Conservation (phyloP, 345 rosid genomes). For the Camelina laxa region DNA sequence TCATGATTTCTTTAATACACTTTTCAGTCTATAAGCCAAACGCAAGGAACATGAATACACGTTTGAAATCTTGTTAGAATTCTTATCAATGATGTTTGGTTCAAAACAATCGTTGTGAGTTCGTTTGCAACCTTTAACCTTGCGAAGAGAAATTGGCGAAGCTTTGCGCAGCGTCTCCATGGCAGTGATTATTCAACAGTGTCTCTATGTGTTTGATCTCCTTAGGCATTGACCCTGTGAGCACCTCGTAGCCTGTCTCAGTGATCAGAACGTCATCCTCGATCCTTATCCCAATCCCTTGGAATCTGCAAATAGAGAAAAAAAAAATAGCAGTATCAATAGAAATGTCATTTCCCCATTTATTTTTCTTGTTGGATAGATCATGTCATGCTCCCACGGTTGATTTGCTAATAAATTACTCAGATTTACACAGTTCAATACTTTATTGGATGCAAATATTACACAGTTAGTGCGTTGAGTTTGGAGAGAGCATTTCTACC, state of each 20-base stretch:
- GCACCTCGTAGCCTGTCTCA: constrained; percentile 89
- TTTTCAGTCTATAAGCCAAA: neutral
- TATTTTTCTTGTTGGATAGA: neutral
- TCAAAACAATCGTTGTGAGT: neutral
- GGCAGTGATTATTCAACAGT: constrained; percentile 64
- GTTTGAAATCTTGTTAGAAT: neutral
- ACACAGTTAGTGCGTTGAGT: neutral
- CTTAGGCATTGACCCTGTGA: constrained; percentile 95
- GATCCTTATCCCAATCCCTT: constrained; percentile 87
- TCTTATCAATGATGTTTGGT: neutral
- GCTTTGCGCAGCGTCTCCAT: constrained; percentile 27
- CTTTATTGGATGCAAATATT: neutral
- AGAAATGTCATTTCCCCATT: neutral
- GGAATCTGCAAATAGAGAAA: constrained; percentile 54
- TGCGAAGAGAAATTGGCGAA: constrained; percentile 19
- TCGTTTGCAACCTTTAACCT: neutral
- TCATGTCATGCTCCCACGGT: constrained; percentile 13
- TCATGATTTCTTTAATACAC: neutral
- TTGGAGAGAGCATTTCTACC: constrained; percentile 49
- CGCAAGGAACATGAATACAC: neutral
- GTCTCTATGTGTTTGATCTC: constrained; percentile 81
- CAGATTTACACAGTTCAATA: constrained; percentile 3
- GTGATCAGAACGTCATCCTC: constrained; percentile 98
- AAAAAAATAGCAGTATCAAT: neutral
- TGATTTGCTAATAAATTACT: constrained; percentile 10